These are phyloP conservation scores for Mucor sp. DNA, from an alignment of 371 early-diverging fungal genomes.

Conservation along the genomic window DNA sequence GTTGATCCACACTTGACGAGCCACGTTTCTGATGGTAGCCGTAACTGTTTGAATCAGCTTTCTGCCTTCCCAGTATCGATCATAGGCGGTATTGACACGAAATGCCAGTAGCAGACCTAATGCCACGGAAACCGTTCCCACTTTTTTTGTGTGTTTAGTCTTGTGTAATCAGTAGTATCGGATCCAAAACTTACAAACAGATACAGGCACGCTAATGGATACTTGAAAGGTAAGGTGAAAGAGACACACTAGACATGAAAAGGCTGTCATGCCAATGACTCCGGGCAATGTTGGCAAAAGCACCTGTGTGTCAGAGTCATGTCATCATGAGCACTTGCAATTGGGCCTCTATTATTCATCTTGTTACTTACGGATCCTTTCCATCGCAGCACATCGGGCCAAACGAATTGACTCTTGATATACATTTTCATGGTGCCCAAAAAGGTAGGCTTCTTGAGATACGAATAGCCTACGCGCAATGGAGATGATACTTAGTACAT, in stretches of 20 bases:
- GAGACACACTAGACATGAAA: conserved; percentile 34
- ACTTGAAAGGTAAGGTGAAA: conserved; percentile 25
- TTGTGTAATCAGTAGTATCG: background rate
- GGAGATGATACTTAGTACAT: background rate
- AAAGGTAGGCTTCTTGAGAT: conserved; percentile 16
- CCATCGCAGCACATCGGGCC: conserved; percentile 50
- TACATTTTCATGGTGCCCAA: conserved; percentile 9
- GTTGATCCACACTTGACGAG: conserved; percentile 69
- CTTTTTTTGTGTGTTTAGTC: conserved; percentile 12
- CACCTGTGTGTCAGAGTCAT: conserved; percentile 18
- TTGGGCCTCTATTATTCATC: background rate
- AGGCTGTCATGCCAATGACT: conserved; percentile 28
- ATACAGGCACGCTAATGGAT: conserved; percentile 35
- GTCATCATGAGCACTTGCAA: too few species aligned
- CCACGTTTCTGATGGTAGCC: conserved; percentile 60
- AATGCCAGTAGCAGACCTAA: conserved; percentile 77
- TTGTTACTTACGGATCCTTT: conserved; percentile 38
- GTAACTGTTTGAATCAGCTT: conserved; percentile 63
- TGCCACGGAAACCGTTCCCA: conserved; percentile 57
- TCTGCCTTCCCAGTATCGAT: conserved; percentile 78
- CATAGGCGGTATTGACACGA: conserved; percentile 81
- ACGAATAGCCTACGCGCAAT: conserved; percentile 17
- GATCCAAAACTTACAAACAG: conserved; percentile 35
- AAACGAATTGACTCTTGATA: conserved; percentile 18
- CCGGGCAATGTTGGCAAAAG: conserved; percentile 36